Base-by-base conservation (phyloP, 2,329 filamentous ascomycete genomes). In the Aspergillus chevalieri region DNA sequence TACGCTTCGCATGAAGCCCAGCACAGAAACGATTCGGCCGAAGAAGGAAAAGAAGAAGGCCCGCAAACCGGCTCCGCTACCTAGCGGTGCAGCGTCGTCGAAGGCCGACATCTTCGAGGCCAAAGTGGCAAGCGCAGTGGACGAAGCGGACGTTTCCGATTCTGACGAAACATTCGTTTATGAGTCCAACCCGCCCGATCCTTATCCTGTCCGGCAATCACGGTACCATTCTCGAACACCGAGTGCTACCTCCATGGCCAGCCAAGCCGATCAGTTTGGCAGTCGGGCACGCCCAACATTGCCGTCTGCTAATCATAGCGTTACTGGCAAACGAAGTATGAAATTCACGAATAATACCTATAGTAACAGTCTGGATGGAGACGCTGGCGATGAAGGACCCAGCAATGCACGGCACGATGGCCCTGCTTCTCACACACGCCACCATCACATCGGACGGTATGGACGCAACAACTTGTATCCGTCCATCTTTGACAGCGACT, bases 111-210 rank as follows among this genome's bases (percentile, higher is more conserved):
- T 97, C 46, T 98, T 98, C 67, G 93, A 97, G 74, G 90, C 91
- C 58, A 95, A 95, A 65, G 90, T 98, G 58, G 92, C 92, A 46
- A 96, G 85, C 67, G 92, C 92, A 7, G 90, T 98, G 47, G 92
- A 97, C 66, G 91, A 97, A 68, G 90, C 89, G 42, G 88, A 96
- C 68, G 95, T 92, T 10, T 96, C 92, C 6, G 93, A 98, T 67
- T 97, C 92, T 1, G 93, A 96, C 63, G 93, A 97, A 70, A 97
- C 93, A 0, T 98, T 97, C 69, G 93, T 98, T 14, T 98, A 98
- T 72, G 93, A 98, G 69, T 97, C 93, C 22, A 98, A 98, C 63
- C 93, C 92, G 8, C 78, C 80, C 12, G 82, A 84, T 57, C 74
- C 77, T 21, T 76, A 67, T 50, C 71, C 78, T 26, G 57, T 64